Conservation (phyloP, 2,329 filamentous ascomycete genomes). For the Cladosporium sp. region DNA sequence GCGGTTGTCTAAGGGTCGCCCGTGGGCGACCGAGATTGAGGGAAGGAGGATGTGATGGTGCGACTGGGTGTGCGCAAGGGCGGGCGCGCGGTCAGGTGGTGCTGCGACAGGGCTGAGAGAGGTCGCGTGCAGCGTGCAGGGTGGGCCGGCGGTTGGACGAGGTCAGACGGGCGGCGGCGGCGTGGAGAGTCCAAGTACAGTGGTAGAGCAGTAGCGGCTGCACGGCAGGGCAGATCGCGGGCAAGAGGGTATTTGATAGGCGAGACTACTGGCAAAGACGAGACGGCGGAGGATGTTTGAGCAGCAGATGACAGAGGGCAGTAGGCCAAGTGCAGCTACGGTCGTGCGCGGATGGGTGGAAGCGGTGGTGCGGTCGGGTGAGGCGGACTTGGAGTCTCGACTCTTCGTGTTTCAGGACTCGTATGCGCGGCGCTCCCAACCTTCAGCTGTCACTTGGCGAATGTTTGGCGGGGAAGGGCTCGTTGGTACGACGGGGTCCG, state of each 20-base stretch:
- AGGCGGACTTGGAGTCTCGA: background rate
- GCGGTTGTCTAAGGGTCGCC: conserved; percentile 19
- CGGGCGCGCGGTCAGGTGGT: conserved; percentile 5
- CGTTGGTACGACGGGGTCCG: no score
- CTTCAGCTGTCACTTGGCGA: background rate
- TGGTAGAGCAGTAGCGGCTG: no score
- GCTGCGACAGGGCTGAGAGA: conserved; percentile 8
- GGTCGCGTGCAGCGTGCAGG: background rate
- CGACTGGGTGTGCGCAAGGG: background rate
- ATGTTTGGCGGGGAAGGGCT: background rate
- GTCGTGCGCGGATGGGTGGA: background rate
- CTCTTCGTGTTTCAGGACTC: background rate
- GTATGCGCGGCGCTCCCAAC: background rate
- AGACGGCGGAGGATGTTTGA: background rate
- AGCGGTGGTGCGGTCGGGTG: background rate
- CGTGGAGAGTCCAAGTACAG: no score
- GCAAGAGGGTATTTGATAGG: no score
- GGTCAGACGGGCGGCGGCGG: background rate
- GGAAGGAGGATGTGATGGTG: background rate
- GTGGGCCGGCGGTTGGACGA: background rate
- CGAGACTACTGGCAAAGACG: background rate
- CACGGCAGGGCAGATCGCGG: no score
- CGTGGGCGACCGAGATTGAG: conserved; percentile 9
- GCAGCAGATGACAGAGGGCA: background rate
- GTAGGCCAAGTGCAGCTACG: no score